Evolutionary conservation across 305 asterid genomes (phyloP), one percentile per base, ranked within the genome.

Genomic region (Fraxinus velutina): DNA sequence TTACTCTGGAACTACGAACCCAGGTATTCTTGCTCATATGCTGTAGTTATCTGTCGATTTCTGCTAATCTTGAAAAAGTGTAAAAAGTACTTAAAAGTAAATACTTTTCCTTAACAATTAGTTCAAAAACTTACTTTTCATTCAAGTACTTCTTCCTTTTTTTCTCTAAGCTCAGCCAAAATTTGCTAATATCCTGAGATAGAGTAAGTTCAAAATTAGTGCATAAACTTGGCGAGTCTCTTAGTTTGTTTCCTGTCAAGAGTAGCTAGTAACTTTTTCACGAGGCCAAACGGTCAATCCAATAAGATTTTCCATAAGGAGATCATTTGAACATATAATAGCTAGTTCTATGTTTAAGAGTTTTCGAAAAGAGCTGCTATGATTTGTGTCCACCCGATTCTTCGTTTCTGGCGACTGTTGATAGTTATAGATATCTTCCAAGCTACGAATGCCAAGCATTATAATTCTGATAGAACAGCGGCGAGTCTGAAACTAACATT

Each of bases 1-100:
- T 77, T 87, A 87, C 88, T 66, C 88, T 4, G 90, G 91, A 78
- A 84, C 89, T 17, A 76, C 80, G 77, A 91, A 91, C 81, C 90
- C 94, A 90, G 98, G 98, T 92, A 79, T 30, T 27, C 37, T 68
- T 29, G 19, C 37, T 68, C 8, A 68, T 9, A 12, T 62, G 32
- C 71, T 21, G 15, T 21, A 21, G 71, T 19, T 21, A 62, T 62
- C 13, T 7, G 30, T 62, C 3, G 71, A 21, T 62, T 21, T 22
- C 15, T 3, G 32, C 71, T 7, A 62, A 62, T 6, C 32, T 15
- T 62, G 1, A 21, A 60, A 60, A 21, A 22, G 5, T 0, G 32
- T 19, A 8, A 21, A 8, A 62, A 62, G 15, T 62, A 21, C 30
- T 21, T 7, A 19, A 60, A 62, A 8, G 32, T 55, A 55, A 55